These are phyloP conservation scores for Sordaria brevicollis DNA, from an alignment of 495 filamentous ascomycete species.

Conservation along the genomic window DNA sequence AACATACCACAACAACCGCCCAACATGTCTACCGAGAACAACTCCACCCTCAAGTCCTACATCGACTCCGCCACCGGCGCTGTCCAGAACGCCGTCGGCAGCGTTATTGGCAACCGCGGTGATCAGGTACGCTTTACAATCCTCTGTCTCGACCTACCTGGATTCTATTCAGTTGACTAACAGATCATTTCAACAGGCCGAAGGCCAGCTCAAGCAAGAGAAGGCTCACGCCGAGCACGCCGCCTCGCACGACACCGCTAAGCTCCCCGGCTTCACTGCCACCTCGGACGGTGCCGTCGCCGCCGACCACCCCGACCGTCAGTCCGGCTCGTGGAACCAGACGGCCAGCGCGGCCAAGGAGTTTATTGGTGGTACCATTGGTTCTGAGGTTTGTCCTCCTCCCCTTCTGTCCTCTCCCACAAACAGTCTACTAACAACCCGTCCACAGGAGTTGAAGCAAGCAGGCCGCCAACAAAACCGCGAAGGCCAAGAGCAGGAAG, in stretches of 20 bases:
- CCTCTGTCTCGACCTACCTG: not conserved
- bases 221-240: slow-evolving; percentile 55
- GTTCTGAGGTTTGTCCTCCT: slow-evolving; percentile 46
- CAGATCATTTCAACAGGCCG: slow-evolving; percentile 10
- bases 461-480: slow-evolving; percentile 69
- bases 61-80: slow-evolving; percentile 66
- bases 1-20: slow-evolving; percentile 8
- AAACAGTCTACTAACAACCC: not conserved
- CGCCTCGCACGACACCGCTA: slow-evolving; percentile 60
- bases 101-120: slow-evolving; percentile 59
- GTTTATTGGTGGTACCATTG: slow-evolving; percentile 61
- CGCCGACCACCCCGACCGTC: slow-evolving; percentile 62
- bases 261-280: slow-evolving; percentile 57
- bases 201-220: slow-evolving; percentile 48
- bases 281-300: slow-evolving; percentile 61
- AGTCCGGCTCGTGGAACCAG: slow-evolving; percentile 72
- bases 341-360: slow-evolving; percentile 81
- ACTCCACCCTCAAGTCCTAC: slow-evolving; percentile 74
- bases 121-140: slow-evolving; percentile 34
- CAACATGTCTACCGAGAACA: slow-evolving; percentile 57
- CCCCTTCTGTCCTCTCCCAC: not conserved
- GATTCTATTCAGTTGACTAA: not conserved
- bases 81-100: slow-evolving; percentile 61
- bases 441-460: slow-evolving; percentile 48
- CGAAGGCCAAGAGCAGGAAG: slow-evolving; percentile 71